Evolutionary conservation across 495 filamentous ascomycete species (phyloP).

Genomic region (Neurospora discreta): DNA sequence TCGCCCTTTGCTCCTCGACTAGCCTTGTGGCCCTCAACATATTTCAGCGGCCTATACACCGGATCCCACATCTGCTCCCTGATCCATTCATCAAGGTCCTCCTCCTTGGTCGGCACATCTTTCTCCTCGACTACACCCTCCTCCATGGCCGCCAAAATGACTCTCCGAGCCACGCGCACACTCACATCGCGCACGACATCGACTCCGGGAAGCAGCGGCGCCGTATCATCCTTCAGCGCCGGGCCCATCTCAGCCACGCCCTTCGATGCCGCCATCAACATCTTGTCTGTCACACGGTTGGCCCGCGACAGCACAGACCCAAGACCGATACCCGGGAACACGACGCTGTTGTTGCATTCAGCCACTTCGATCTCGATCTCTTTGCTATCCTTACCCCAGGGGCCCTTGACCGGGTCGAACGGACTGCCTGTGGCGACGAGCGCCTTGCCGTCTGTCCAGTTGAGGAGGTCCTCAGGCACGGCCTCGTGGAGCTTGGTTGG

Average conservation of each 20-base stretch:
- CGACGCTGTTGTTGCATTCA: conserved; percentile 87
- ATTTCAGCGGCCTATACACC: conserved; percentile 52
- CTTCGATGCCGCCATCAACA: conserved; percentile 71
- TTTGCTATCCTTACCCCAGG: conserved; percentile 40
- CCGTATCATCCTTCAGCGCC: conserved; percentile 38
- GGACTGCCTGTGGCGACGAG: conserved; percentile 81
- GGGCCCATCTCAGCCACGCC: conserved; percentile 62
- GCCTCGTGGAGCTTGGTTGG: conserved; percentile 81
- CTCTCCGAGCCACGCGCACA: conserved; percentile 64
- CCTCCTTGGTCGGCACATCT: conserved; percentile 47
- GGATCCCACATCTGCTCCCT: conserved; percentile 86
- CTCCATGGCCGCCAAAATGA: conserved; percentile 60
- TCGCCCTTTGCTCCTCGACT: conserved; percentile 48
- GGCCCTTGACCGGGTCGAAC: conserved; percentile 63
- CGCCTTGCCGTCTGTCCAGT: conserved; percentile 68
- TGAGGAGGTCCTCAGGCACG: conserved; percentile 59
- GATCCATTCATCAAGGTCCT: conserved; percentile 67
- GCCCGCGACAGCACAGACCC: conserved; percentile 61
- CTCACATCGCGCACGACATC: conserved; percentile 63
- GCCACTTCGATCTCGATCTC: conserved; percentile 54
- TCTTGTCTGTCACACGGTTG: conserved; percentile 54
- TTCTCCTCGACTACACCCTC: conserved; percentile 54
- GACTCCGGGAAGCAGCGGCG: conserved; percentile 65
- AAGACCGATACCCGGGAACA: conserved; percentile 78
- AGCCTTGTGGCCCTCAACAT: conserved; percentile 38